These are phyloP conservation scores for Saturnispora bothae DNA, from an alignment of 805 yeast species.

Conservation along the genomic window DNA sequence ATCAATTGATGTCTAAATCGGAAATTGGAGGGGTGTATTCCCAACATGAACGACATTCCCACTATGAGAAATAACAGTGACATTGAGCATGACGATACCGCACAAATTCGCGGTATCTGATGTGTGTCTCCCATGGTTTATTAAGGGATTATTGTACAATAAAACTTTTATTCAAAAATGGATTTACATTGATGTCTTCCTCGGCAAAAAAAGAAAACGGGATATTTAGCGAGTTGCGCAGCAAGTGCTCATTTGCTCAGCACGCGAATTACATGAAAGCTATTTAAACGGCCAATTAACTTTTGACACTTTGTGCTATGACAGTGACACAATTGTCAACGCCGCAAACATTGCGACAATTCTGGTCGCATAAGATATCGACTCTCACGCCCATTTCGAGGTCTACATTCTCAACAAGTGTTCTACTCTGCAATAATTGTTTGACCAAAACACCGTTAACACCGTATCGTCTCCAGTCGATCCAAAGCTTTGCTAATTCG, in stretches of 20 bases:
- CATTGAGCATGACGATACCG: constrained; percentile 38
- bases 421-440: constrained; percentile 7
- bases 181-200: no score
- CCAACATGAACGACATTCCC: constrained; percentile 48
- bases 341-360: constrained; percentile 7
- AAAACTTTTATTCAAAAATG: no score
- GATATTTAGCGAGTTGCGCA: background rate
- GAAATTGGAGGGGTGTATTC: constrained; percentile 52
- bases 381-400: constrained; percentile 7
- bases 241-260: background rate
- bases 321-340: constrained; percentile 8
- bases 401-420: constrained; percentile 7
- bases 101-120: constrained; percentile 27
- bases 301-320: constrained; percentile 10
- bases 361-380: background rate
- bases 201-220: background rate
- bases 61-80: constrained; percentile 46
- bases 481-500: constrained; percentile 20
- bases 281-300: no score
- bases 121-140: no score
- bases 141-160: no score
- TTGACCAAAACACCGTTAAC: constrained; percentile 14
- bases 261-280: background rate
- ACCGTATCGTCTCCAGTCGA: constrained; percentile 25
- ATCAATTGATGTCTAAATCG: constrained; percentile 67